Conservation (phyloP, 331 rosid species). For the Spiraea crenata region DNA sequence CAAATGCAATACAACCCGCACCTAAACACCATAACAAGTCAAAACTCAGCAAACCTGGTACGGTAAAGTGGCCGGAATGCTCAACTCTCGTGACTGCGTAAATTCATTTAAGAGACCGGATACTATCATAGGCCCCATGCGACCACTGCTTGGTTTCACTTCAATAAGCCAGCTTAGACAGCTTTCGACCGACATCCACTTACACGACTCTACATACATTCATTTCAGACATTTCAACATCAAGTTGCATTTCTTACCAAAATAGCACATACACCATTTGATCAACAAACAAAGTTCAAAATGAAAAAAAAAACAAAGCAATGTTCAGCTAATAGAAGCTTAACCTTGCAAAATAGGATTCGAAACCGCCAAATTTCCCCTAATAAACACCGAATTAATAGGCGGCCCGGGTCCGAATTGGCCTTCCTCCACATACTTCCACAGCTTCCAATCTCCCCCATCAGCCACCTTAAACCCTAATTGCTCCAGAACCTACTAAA, state of each 20-base stretch:
- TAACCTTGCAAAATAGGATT: slow-evolving; percentile 50
- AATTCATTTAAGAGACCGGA: slow-evolving; percentile 57
- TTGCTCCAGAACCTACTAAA: slow-evolving; percentile 48
- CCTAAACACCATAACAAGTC: not conserved
- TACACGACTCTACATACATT: slow-evolving; percentile 41
- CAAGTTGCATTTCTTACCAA: not conserved
- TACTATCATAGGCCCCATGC: slow-evolving; percentile 66
- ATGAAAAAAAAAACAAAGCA: not conserved
- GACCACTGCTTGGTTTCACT: slow-evolving; percentile 49
- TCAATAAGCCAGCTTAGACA: slow-evolving; percentile 68
- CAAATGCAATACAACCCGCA: no score
- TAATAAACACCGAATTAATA: slow-evolving; percentile 54
- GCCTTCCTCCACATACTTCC: slow-evolving; percentile 62
- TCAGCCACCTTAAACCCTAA: slow-evolving; percentile 38
- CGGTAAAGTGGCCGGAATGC: slow-evolving; percentile 36
- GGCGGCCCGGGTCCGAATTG: slow-evolving; percentile 78
- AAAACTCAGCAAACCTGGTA: slow-evolving; percentile 56
- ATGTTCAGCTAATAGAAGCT: not conserved
- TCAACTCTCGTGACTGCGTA: slow-evolving; percentile 33
- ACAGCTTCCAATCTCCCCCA: slow-evolving; percentile 56
- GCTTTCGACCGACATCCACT: slow-evolving; percentile 64
- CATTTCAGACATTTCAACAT: not conserved
- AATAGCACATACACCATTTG: not conserved
- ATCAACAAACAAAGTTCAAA: no score
- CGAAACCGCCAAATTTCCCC: slow-evolving; percentile 39